phyloP scores from a whole-genome alignment of 2,329 filamentous ascomycete species.

The Hymenoscyphus infarciens region DNA sequence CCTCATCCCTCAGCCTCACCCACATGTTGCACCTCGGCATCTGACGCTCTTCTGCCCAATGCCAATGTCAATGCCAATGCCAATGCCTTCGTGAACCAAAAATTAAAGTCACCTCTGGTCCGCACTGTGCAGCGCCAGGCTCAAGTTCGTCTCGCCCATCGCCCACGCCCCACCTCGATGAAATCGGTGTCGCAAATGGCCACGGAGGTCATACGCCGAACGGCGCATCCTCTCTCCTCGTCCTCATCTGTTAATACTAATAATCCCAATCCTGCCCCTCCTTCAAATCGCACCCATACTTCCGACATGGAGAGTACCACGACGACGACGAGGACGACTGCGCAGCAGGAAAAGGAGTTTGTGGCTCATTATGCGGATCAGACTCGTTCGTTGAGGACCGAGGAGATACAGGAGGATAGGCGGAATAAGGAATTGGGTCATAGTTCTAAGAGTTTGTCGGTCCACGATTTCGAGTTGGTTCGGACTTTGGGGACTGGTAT shows the following conservation, averaged over 20 bases:
- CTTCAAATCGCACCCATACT: not conserved
- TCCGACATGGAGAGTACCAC: not conserved
- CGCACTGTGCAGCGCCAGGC: constrained; percentile 7
- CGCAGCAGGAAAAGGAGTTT: constrained; percentile 30
- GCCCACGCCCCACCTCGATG: constrained; percentile 1
- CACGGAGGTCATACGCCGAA: constrained; percentile 7
- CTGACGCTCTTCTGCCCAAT: not conserved
- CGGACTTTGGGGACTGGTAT: constrained; percentile 74
- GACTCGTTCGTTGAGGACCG: constrained; percentile 23
- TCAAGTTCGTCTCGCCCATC: not conserved
- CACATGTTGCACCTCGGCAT: not conserved
- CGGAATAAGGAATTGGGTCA: constrained; percentile 30
- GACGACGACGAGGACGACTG: constrained; percentile 5
- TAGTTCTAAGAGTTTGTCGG: constrained; percentile 35
- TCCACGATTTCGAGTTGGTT: constrained; percentile 66
- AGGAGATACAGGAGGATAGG: constrained; percentile 27
- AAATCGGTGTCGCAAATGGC: constrained; percentile 13
- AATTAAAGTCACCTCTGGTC: not conserved
- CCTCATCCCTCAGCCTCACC: not conserved
- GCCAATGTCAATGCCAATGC: constrained; percentile 11
- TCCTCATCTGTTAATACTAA: not conserved
- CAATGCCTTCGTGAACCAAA: constrained; percentile 9
- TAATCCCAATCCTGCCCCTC: not conserved
- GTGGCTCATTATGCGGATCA: constrained; percentile 27
- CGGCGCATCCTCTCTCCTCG: constrained; percentile 5